phyloP scores from a whole-genome alignment of 345 rosid species.

The Lagerstroemia speciosa region DNA sequence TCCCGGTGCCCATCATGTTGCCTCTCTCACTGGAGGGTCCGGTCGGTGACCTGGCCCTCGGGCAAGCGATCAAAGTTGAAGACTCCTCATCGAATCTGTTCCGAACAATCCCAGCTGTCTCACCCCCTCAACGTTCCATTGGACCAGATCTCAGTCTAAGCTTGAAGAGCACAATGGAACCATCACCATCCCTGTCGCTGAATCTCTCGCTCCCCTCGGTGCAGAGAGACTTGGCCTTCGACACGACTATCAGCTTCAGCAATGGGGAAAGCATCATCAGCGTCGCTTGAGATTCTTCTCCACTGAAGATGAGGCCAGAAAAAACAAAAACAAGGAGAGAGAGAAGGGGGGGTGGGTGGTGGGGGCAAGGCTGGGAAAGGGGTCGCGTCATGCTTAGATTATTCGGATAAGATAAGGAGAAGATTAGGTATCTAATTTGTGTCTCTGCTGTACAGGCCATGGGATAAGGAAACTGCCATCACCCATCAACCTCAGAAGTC shows the following conservation, averaged over 20 bases:
- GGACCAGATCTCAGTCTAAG: conserved; percentile 31
- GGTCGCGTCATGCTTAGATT: background rate
- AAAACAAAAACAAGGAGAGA: background rate
- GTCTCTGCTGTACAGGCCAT: conserved; percentile 41
- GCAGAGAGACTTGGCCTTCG: conserved; percentile 39
- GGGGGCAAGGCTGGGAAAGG: too few relatives aligned
- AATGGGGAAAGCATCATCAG: conserved; percentile 62
- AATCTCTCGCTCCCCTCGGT: conserved; percentile 48
- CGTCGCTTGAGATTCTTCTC: conserved; percentile 34
- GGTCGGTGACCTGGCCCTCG: conserved; percentile 18
- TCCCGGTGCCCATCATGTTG: conserved; percentile 21
- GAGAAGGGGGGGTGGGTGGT: too few relatives aligned
- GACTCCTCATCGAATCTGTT: conserved; percentile 19
- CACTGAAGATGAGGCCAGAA: background rate
- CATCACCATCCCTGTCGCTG: conserved; percentile 45
- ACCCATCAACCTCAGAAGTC: background rate
- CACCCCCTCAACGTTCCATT: conserved; percentile 17
- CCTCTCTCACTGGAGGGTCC: conserved; percentile 29
- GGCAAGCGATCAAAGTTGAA: conserved; percentile 14
- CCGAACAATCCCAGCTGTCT: conserved; percentile 22
- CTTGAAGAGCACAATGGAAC: conserved; percentile 13
- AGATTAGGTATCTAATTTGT: conserved; percentile 13
- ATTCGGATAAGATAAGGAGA: conserved; percentile 2
- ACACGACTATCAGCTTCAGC: conserved; percentile 38
- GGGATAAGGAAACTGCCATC: background rate